Evolutionary conservation across 2,329 filamentous ascomycete genomes (phyloP).

Genomic region (Dothideomycetes sp.): DNA sequence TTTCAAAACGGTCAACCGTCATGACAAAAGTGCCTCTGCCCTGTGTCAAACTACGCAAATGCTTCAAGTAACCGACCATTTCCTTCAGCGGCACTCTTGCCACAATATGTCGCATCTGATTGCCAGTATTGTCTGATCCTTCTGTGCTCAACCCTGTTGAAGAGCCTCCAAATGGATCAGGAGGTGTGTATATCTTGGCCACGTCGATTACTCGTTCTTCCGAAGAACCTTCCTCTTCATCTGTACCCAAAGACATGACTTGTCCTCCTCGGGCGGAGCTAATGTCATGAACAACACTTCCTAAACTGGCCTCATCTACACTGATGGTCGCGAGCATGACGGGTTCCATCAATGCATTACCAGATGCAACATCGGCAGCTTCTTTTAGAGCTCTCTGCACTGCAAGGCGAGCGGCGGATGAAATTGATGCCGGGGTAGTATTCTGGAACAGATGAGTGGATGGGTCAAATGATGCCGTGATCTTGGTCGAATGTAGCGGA

Average conservation of each 20-base stretch:
- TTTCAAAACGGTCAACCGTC: conserved; percentile 63
- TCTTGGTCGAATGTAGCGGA: conserved; percentile 66
- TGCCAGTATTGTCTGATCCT: conserved; percentile 18
- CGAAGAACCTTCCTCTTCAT: conserved; percentile 21
- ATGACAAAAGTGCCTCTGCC: conserved; percentile 73
- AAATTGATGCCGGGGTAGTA: conserved; percentile 58
- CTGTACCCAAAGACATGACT: conserved; percentile 59
- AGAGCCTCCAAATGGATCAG: conserved; percentile 62
- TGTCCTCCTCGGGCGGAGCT: conserved; percentile 64
- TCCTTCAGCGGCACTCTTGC: conserved; percentile 89
- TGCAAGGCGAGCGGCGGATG: conserved; percentile 57
- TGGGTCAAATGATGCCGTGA: conserved; percentile 61
- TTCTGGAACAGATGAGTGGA: conserved; percentile 55
- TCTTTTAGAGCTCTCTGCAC: conserved; percentile 61
- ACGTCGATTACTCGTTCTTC: conserved; percentile 52
- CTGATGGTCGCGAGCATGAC: conserved; percentile 85
- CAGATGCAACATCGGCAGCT: conserved; percentile 41
- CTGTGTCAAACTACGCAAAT: conserved; percentile 77
- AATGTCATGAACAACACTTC: conserved; percentile 74
- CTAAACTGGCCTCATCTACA: conserved; percentile 73
- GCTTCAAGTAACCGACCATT: conserved; percentile 90
- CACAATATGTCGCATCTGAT: conserved; percentile 51
- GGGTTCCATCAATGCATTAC: conserved; percentile 72
- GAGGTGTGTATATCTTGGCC: conserved; percentile 71
- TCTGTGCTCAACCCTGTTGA: conserved; percentile 16